A percentile compares a stretch with the other conserved stretches of the same genome.
These are phyloP conservation scores for Coemansia sp. DNA, from an alignment of 192 early-diverging fungal genomes.

Conservation along the genomic window DNA sequence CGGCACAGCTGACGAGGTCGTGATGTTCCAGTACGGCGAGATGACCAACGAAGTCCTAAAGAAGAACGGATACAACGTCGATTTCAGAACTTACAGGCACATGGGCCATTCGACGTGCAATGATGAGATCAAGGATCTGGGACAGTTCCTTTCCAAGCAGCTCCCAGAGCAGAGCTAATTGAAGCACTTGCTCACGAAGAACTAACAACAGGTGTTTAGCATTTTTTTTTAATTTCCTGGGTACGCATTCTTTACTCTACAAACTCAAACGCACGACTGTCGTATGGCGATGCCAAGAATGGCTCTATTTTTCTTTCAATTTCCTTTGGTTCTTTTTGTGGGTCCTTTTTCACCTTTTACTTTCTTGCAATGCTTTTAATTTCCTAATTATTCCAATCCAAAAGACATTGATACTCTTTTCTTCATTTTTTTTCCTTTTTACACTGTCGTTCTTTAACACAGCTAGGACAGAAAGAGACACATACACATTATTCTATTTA, in stretches of 20 bases:
- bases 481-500: not conserved
- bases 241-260: too few relatives aligned
- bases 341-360: not conserved
- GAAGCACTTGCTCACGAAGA: too few relatives aligned
- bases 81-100: constrained; percentile 75
- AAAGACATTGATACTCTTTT: not conserved
- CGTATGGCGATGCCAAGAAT: not conserved
- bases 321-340: not conserved
- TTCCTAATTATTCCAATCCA: not conserved
- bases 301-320: too few relatives aligned
- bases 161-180: constrained; percentile 39
- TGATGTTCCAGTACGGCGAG: constrained; percentile 72
- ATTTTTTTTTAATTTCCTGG: too few relatives aligned
- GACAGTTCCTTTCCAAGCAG: constrained; percentile 61
- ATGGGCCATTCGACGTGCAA: constrained; percentile 74
- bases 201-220: too few relatives aligned
- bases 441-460: too few relatives aligned
- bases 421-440: not conserved
- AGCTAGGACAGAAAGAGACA: not conserved
- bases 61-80: constrained; percentile 61
- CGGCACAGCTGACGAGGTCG: constrained; percentile 74
- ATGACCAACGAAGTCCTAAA: constrained; percentile 65
- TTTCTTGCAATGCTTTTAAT: not conserved
- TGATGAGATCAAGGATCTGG: constrained; percentile 73
- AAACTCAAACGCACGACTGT: too few relatives aligned